Conservation (phyloP, 2,329 filamentous ascomycete species). For the Diaporthe vaccinii region DNA sequence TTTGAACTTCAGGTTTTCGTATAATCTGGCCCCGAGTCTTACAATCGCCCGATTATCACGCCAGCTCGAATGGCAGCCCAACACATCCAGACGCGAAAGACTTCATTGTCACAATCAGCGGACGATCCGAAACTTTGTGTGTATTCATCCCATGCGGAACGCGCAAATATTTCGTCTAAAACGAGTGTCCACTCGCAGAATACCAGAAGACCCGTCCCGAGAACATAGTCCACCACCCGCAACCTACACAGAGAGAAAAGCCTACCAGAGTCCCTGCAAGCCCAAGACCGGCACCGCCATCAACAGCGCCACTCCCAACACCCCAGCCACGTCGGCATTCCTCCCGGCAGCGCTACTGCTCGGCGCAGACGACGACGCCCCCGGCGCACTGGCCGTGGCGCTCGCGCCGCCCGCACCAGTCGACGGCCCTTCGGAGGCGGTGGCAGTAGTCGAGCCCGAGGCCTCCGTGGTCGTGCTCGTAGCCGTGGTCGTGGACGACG, state of each 20-base stretch:
- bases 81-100: neutral
- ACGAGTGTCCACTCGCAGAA: neutral
- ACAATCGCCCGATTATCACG: neutral
- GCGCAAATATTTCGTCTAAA: neutral
- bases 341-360: neutral
- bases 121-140: neutral
- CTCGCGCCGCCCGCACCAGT: neutral
- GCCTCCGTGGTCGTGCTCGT: neutral
- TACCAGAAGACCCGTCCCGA: neutral
- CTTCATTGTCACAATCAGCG: neutral
- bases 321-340: constrained; percentile 1
- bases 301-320: neutral
- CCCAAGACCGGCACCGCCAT: constrained; percentile 1
- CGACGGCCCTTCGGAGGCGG: neutral
- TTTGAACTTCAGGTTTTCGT: neutral
- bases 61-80: neutral
- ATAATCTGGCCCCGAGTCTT: neutral
- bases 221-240: neutral
- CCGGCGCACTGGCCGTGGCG: constrained; percentile 18
- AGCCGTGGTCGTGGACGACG: neutral
- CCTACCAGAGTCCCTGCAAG: constrained; percentile 17
- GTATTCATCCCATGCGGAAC: neutral
- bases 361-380: constrained; percentile 2
- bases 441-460: neutral
- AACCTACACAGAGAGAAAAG: neutral